Percentiles rank a stretch among this genome's conserved stretches.
Evolutionary conservation across 495 filamentous ascomycete genomes (phyloP).

Genomic region (Neurospora cerealis): DNA sequence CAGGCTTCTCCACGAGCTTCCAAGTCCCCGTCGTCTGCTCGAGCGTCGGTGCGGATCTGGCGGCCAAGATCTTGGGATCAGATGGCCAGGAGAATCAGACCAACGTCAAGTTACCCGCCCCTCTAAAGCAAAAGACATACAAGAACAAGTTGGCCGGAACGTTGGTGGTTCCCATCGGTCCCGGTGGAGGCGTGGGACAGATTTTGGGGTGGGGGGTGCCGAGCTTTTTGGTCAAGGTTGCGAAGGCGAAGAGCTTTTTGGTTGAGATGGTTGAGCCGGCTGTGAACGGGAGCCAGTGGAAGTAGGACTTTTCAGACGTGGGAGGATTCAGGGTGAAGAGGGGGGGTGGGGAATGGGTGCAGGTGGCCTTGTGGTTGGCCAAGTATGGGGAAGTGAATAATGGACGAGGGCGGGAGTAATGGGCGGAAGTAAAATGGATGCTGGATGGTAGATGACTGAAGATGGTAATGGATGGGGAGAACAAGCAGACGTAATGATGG

Average conservation of each 20-base stretch:
- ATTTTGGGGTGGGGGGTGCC: conserved; percentile 40
- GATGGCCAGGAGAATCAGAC: background rate
- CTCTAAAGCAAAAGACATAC: conserved; percentile 18
- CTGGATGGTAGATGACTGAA: background rate
- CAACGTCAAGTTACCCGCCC: background rate
- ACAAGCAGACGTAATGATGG: background rate
- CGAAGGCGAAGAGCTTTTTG: conserved; percentile 49
- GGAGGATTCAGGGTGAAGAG: background rate
- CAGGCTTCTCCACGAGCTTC: background rate
- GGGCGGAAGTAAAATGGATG: background rate
- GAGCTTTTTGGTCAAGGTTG: conserved; percentile 39
- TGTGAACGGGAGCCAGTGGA: background rate
- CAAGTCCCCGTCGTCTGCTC: background rate
- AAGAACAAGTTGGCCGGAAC: conserved; percentile 22
- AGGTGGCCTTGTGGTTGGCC: no score
- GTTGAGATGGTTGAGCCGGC: conserved; percentile 4
- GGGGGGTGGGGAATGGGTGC: background rate
- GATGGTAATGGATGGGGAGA: background rate
- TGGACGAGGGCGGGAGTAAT: background rate
- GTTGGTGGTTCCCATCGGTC: conserved; percentile 43
- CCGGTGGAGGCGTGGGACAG: conserved; percentile 41
- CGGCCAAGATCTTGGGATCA: background rate
- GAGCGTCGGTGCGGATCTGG: background rate
- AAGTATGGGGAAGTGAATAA: no score
- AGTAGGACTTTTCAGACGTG: background rate